A percentile compares a stretch with the other conserved stretches of the same genome.
Conservation (phyloP, 441 rosid genomes). For the Eruca vesicaria region DNA sequence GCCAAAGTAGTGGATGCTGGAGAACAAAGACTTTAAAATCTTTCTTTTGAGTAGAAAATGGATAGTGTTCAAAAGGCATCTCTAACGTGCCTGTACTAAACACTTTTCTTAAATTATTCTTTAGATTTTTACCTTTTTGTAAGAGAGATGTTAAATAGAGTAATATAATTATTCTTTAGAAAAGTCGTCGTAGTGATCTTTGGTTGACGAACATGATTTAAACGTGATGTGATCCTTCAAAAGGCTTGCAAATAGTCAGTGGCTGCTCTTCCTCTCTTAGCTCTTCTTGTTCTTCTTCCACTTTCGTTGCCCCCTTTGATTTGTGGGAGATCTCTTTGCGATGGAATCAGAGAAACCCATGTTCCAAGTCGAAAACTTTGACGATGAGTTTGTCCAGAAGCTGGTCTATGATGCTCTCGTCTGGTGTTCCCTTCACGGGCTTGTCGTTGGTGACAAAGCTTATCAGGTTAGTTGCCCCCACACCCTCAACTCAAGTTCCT, state of each 20-base stretch:
- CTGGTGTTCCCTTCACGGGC: constrained; percentile 95
- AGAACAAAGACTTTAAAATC: not conserved
- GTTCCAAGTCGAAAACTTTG: constrained; percentile 49
- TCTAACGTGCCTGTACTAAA: not conserved
- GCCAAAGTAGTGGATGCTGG: not conserved
- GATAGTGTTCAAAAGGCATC: not conserved
- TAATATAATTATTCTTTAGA: not conserved
- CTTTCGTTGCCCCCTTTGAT: constrained; percentile 34
- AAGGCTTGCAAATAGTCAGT: constrained; percentile 46
- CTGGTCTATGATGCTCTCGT: constrained; percentile 90
- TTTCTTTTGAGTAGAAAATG: not conserved
- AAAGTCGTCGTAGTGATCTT: not conserved
- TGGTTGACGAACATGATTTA: constrained; percentile 7
- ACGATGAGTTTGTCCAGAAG: constrained; percentile 61
- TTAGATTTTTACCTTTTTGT: not conserved
- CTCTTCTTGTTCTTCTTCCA: constrained; percentile 18
- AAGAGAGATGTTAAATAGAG: not conserved
- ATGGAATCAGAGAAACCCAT: constrained; percentile 53
- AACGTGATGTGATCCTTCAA: constrained; percentile 7
- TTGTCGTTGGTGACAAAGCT: constrained; percentile 81
- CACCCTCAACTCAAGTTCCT: not conserved
- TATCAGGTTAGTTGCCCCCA: constrained; percentile 45
- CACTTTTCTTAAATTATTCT: not conserved
- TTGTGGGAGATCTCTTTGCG: constrained; percentile 38
- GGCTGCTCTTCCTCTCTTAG: constrained; percentile 43